Conservation (phyloP, 2,329 filamentous ascomycete species). For the Aspergillus carbonarius region DNA sequence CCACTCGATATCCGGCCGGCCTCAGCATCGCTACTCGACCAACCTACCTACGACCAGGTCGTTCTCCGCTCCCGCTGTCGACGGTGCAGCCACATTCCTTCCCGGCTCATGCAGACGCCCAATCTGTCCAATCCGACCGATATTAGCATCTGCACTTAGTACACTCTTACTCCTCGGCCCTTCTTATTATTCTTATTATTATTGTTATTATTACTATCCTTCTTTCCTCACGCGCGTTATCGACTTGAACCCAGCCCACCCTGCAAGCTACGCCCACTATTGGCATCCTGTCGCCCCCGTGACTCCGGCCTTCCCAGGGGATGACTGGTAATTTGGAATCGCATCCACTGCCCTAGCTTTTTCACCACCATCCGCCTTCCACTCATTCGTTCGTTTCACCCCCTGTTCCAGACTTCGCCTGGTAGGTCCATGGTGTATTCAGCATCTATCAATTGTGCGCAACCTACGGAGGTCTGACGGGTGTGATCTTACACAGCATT, state of each 20-base stretch:
- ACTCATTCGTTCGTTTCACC: not conserved
- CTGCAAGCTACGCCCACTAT: conserved; percentile 15
- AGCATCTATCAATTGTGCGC: not conserved
- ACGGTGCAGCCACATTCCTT: conserved; percentile 22
- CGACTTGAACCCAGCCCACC: conserved; percentile 6
- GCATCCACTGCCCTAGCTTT: not conserved
- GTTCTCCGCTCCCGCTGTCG: conserved; percentile 13
- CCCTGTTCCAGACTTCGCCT: not conserved
- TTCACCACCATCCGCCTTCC: not conserved
- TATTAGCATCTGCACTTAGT: conserved; percentile 4
- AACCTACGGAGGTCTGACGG: not conserved
- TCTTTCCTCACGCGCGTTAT: conserved; percentile 4
- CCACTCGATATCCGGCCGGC: conserved; percentile 8
- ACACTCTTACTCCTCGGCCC: not conserved
- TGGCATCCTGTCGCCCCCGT: conserved; percentile 3
- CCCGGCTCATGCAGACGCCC: conserved; percentile 13
- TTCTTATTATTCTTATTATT: conserved; percentile 4
- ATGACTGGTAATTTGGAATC: not conserved
- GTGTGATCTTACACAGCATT: not conserved
- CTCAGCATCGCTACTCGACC: conserved; percentile 4
- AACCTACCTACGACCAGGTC: no score
- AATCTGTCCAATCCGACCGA: conserved; percentile 13
- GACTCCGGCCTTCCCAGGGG: not conserved
- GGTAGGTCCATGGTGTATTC: not conserved
- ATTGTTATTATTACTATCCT: not conserved